phyloP scores from a whole-genome alignment of 148 eudicot species.

The Amaranthus cruentus region DNA sequence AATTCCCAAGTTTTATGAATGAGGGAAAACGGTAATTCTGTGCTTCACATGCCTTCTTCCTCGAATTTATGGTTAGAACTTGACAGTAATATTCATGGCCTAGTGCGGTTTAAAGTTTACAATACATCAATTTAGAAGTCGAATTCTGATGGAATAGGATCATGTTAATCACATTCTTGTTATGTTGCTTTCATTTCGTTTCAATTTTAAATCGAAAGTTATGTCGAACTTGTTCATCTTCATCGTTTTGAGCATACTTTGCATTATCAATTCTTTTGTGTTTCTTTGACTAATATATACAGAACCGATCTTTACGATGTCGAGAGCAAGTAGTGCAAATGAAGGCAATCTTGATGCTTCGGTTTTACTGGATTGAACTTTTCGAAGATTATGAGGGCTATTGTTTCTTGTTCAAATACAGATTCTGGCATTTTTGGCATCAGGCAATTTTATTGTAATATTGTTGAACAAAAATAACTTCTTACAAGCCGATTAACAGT shows the following conservation, averaged over 20 bases:
- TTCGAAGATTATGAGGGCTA: neutral
- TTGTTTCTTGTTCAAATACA: conserved; percentile 5
- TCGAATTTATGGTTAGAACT: too few relatives aligned
- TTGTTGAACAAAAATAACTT: conserved; percentile 4
- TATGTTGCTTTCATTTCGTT: conserved; percentile 1
- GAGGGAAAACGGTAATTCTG: too few relatives aligned
- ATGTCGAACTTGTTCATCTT: neutral
- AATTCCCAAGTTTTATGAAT: too few relatives aligned
- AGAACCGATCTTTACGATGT: conserved; percentile 51
- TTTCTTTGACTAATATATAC: conserved; percentile 34
- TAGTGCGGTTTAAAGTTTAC: neutral
- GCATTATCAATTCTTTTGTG: neutral
- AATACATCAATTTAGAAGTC: neutral
- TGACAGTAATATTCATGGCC: too few relatives aligned
- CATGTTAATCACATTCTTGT: neutral
- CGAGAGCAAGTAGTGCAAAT: conserved; percentile 44
- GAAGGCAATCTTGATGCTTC: conserved; percentile 1
- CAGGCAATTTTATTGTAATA: neutral
- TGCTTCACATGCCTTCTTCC: too few relatives aligned
- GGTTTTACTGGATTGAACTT: neutral
- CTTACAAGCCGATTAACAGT: neutral
- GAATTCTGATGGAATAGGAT: neutral
- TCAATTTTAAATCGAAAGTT: neutral
- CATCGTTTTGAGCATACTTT: neutral
- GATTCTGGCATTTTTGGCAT: neutral